Evolutionary conservation across 352 stramenopile genomes (phyloP).

Genomic region (Phytophthora sp.): DNA sequence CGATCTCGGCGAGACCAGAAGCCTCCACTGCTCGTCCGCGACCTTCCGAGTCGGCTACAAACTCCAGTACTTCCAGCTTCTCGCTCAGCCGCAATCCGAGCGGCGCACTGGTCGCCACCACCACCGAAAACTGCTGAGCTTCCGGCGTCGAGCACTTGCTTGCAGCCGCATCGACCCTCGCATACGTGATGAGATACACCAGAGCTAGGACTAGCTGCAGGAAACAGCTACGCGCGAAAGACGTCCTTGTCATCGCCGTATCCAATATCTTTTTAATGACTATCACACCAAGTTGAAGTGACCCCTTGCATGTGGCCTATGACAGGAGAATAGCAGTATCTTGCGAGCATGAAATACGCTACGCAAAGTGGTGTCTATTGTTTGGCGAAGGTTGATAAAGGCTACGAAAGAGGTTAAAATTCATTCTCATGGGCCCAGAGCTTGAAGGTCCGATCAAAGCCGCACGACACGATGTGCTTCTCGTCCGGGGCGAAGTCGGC

Average conservation of each 20-base stretch:
- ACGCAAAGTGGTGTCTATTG: slow-evolving; percentile 13
- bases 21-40: slow-evolving; percentile 63
- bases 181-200: background rate
- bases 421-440: slow-evolving; percentile 91
- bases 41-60: slow-evolving; percentile 59
- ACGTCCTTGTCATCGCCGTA: background rate
- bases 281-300: slow-evolving; percentile 18
- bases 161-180: background rate
- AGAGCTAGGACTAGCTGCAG: slow-evolving; percentile 14
- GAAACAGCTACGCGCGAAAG: background rate
- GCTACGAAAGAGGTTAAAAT: slow-evolving; percentile 57
- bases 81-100: slow-evolving; percentile 70
- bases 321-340: no score
- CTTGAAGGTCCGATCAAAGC: slow-evolving; percentile 94
- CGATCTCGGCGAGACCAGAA: slow-evolving; percentile 69
- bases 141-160: slow-evolving; percentile 17
- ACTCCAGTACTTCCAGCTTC: slow-evolving; percentile 68
- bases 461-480: slow-evolving; percentile 88
- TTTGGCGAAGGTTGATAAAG: background rate
- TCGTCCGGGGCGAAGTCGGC: slow-evolving; percentile 92
- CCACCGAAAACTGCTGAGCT: slow-evolving; percentile 55
- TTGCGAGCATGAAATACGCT: no score
- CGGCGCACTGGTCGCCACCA: slow-evolving; percentile 41
- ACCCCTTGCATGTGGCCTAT: no score
- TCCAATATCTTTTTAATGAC: slow-evolving; percentile 11